phyloP scores from a whole-genome alignment of 2,329 filamentous ascomycete species.

The Chaetomium sp. region DNA sequence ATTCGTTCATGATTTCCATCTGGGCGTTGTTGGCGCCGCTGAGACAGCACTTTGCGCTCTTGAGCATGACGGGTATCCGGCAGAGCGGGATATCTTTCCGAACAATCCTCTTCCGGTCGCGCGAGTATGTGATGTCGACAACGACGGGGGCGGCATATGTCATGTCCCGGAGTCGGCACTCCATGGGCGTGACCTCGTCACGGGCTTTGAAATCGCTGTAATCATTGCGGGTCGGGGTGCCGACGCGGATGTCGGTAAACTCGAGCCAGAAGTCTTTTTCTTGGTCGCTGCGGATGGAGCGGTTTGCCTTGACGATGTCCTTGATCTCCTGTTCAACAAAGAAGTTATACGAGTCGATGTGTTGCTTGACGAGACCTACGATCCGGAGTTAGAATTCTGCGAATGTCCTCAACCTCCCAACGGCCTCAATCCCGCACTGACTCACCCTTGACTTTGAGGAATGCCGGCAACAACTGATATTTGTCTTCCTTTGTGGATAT shows the following conservation, averaged over 20 bases:
- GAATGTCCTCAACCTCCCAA: not conserved
- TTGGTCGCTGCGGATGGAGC: conserved; percentile 85
- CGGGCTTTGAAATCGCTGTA: conserved; percentile 70
- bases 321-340: conserved; percentile 97
- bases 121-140: conserved; percentile 87
- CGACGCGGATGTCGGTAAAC: conserved; percentile 88
- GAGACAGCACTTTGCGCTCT: conserved; percentile 90
- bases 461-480: conserved; percentile 96
- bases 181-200: conserved; percentile 85
- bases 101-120: conserved; percentile 75
- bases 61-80: conserved; percentile 93
- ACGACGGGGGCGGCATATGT: conserved; percentile 96
- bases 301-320: conserved; percentile 92
- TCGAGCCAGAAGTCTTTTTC: conserved; percentile 92
- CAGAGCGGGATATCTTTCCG: conserved; percentile 80
- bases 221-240: conserved; percentile 76
- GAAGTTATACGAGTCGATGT: conserved; percentile 98
- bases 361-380: conserved; percentile 44
- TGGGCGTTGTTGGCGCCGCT: conserved; percentile 79
- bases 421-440: conserved; percentile 1
- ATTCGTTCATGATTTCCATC: conserved; percentile 93
- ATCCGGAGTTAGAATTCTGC: conserved; percentile 33
- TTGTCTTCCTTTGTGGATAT: conserved; percentile 77
- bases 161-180: conserved; percentile 93
- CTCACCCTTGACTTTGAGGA: conserved; percentile 88